Conservation (phyloP, 192 early-diverging fungal genomes). For the Podila clonocystis region DNA sequence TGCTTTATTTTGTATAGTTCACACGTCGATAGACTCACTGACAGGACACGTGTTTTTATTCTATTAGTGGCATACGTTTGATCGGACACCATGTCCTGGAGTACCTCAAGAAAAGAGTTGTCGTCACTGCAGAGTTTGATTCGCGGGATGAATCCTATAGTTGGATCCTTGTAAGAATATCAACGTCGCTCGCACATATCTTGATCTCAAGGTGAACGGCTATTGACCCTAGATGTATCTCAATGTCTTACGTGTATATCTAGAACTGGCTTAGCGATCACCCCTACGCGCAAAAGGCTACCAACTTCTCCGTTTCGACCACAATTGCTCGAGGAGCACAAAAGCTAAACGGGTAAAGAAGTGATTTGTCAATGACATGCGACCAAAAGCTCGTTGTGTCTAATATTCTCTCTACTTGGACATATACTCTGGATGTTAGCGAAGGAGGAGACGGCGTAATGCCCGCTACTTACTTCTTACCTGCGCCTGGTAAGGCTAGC, state of each 20-base stretch:
- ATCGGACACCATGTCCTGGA: slow-evolving; percentile 56
- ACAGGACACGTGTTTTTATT: slow-evolving; percentile 1
- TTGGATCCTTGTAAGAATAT: slow-evolving; percentile 37
- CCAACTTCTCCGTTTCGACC: slow-evolving; percentile 63
- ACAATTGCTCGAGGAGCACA: slow-evolving; percentile 56
- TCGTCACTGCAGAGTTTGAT: slow-evolving; percentile 65
- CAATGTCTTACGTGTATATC: slow-evolving; percentile 23
- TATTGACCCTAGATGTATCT: too few relatives aligned
- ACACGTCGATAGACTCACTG: background rate
- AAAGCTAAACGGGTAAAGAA: slow-evolving; percentile 54
- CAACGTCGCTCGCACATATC: too few relatives aligned
- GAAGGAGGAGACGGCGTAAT: slow-evolving; percentile 30
- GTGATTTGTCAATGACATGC: too few relatives aligned
- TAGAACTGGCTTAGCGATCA: slow-evolving; percentile 65
- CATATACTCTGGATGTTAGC: background rate
- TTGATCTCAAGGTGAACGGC: too few relatives aligned
- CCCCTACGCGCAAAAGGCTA: slow-evolving; percentile 53
- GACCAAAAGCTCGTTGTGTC: too few relatives aligned
- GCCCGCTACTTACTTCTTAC: slow-evolving; percentile 64
- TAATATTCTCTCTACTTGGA: too few relatives aligned
- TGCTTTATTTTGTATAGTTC: background rate
- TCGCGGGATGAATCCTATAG: slow-evolving; percentile 65
- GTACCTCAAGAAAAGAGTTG: slow-evolving; percentile 54
- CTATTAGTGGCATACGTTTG: slow-evolving; percentile 34
- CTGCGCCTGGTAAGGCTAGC: slow-evolving; percentile 57